Conservation (phyloP, 2,329 filamentous ascomycete species). For the Verruconis gallopava region DNA sequence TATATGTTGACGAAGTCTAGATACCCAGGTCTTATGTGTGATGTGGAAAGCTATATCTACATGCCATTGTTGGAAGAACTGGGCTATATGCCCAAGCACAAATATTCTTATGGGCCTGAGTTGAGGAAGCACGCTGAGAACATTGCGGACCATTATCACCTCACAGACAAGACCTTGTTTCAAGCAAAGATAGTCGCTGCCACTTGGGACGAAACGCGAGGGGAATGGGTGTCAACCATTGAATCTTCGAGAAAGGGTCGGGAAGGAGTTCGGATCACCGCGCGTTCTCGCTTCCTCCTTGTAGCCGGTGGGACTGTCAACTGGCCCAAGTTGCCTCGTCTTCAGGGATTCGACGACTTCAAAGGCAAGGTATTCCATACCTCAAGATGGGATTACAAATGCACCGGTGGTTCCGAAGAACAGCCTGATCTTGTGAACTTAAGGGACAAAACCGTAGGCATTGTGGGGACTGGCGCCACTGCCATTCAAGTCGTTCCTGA, state of each 20-base stretch:
- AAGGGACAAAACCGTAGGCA: conserved; percentile 25
- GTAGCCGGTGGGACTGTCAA: conserved; percentile 29
- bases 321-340: conserved; percentile 32
- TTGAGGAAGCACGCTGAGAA: conserved; percentile 32
- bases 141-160: conserved; percentile 28
- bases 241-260: not conserved
- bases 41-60: conserved; percentile 40
- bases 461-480: conserved; percentile 30
- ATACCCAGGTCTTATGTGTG: conserved; percentile 16
- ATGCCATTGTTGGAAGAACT: conserved; percentile 46
- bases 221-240: conserved; percentile 3
- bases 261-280: not conserved
- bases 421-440: conserved; percentile 19
- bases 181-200: conserved; percentile 26
- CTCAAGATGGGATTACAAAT: conserved; percentile 28
- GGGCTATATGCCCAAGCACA: conserved; percentile 42
- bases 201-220: conserved; percentile 29
- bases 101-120: conserved; percentile 33
- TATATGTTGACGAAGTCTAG: too few species aligned
- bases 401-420: conserved; percentile 23
- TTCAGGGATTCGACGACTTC: conserved; percentile 25
- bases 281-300: conserved; percentile 23
- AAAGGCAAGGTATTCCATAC: conserved; percentile 29
- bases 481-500: conserved; percentile 27
- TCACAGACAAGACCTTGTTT: conserved; percentile 31